Percentiles rank a stretch among this genome's conserved stretches.
These are phyloP conservation scores for Erigeron philadelphicus DNA, from an alignment of 140 eudicot species.

Conservation along the genomic window DNA sequence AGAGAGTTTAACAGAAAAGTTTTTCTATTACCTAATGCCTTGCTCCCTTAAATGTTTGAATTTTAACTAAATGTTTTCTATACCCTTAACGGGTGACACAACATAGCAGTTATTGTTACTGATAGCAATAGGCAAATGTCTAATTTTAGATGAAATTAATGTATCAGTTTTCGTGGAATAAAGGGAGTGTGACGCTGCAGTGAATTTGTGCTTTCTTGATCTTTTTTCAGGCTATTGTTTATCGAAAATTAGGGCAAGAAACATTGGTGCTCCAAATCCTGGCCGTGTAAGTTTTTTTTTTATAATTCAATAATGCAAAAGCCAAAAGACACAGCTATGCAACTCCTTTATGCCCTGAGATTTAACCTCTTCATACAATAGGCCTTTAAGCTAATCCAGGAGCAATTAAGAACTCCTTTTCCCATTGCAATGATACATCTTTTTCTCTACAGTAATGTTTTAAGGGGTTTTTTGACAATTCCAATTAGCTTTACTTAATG, in stretches of 20 bases:
- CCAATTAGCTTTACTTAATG: slow-evolving; percentile 1
- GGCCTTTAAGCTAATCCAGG: too few species aligned
- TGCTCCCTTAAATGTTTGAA: background rate
- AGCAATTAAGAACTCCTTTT: too few species aligned
- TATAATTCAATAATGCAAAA: too few species aligned
- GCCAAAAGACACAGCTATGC: too few species aligned
- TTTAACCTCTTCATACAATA: too few species aligned
- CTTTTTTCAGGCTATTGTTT: slow-evolving; percentile 76
- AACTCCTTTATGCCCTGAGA: too few species aligned
- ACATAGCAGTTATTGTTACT: background rate
- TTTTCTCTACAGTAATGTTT: too few species aligned
- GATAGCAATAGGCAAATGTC: background rate
- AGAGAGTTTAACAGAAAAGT: slow-evolving; percentile 1
- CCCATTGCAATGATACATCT: too few species aligned
- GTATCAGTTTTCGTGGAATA: background rate
- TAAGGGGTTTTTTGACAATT: too few species aligned
- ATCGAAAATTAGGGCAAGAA: slow-evolving; percentile 89
- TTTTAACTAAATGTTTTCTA: slow-evolving; percentile 8
- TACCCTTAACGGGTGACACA: slow-evolving; percentile 1
- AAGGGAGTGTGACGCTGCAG: slow-evolving; percentile 6
- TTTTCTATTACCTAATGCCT: slow-evolving; percentile 2
- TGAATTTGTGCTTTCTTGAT: slow-evolving; percentile 21
- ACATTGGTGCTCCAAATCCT: slow-evolving; percentile 82
- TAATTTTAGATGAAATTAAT: background rate
- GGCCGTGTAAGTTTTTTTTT: slow-evolving; percentile 64